A percentile compares a stretch with the other conserved stretches of the same genome.
Conservation (phyloP, 768 basidiomycete genomes). For the Pulveroboletus sp. region DNA sequence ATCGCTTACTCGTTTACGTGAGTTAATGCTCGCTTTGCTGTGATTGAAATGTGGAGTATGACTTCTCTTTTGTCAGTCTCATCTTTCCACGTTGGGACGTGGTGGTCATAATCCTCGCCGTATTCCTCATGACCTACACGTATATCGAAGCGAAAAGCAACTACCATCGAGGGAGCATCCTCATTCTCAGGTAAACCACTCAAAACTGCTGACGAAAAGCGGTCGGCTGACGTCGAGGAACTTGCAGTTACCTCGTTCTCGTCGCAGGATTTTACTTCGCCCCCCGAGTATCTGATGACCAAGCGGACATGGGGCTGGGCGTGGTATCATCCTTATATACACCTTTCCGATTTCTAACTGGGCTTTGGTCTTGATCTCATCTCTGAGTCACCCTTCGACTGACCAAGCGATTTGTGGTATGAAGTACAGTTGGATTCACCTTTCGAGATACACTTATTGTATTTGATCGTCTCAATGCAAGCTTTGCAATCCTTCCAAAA, state of each 20-base stretch:
- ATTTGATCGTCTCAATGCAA: slow-evolving; percentile 42
- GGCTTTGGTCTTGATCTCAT: slow-evolving; percentile 12
- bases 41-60: neutral
- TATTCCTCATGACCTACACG: slow-evolving; percentile 97
- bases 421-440: slow-evolving; percentile 18
- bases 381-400: slow-evolving; percentile 1
- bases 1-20: slow-evolving; percentile 92
- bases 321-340: slow-evolving; percentile 2
- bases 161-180: slow-evolving; percentile 94
- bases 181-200: slow-evolving; percentile 73
- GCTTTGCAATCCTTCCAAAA: slow-evolving; percentile 49
- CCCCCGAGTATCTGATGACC: slow-evolving; percentile 38
- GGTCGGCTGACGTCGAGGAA: neutral
- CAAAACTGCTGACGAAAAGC: neutral
- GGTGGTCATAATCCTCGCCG: slow-evolving; percentile 87
- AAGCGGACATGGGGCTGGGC: slow-evolving; percentile 9
- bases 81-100: slow-evolving; percentile 99
- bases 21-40: slow-evolving; percentile 30
- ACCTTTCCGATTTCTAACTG: slow-evolving; percentile 6
- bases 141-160: slow-evolving; percentile 99
- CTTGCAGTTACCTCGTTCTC: slow-evolving; percentile 82
- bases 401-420: neutral
- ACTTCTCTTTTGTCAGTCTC: slow-evolving; percentile 47
- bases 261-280: slow-evolving; percentile 91
- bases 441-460: slow-evolving; percentile 14